Percentiles rank a stretch among this genome's conserved stretches.
Conservation (phyloP, 192 early-diverging fungal genomes). For the Linnemannia exigua region DNA sequence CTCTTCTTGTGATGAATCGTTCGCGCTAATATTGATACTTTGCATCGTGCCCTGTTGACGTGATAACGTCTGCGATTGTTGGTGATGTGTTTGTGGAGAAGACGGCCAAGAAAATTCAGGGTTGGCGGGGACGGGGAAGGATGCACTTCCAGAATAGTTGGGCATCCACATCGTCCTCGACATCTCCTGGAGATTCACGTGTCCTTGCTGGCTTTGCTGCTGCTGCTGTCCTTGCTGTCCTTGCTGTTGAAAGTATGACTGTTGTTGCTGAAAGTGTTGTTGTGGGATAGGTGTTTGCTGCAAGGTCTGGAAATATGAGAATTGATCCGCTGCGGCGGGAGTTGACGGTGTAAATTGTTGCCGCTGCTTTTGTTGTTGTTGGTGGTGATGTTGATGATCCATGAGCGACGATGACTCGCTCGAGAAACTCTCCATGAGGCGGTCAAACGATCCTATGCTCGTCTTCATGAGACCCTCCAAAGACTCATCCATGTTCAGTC, state of each 20-base stretch:
- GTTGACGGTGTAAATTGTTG: slow-evolving; percentile 1
- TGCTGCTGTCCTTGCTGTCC: slow-evolving; percentile 13
- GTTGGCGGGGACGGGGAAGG: slow-evolving; percentile 25
- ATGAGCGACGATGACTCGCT: not conserved
- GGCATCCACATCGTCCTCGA: slow-evolving; percentile 38
- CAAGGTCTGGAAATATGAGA: slow-evolving; percentile 13
- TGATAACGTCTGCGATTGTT: not conserved
- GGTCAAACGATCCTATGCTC: slow-evolving; percentile 29
- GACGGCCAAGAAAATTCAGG: slow-evolving; percentile 7
- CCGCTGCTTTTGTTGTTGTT: not conserved
- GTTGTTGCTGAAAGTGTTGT: slow-evolving; percentile 2
- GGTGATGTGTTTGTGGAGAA: not conserved
- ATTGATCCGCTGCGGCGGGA: not conserved
- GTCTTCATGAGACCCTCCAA: slow-evolving; percentile 41
- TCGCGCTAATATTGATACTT: slow-evolving; percentile 47
- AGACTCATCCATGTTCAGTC: slow-evolving; percentile 29
- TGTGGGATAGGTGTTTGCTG: not conserved
- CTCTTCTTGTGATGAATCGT: slow-evolving; percentile 29
- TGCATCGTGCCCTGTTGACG: slow-evolving; percentile 14
- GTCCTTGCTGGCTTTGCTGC: slow-evolving; percentile 14
- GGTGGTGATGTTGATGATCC: slow-evolving; percentile 4
- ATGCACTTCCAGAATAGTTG: slow-evolving; percentile 14
- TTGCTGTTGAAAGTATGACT: slow-evolving; percentile 19
- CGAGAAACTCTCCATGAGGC: not conserved
- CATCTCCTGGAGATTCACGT: slow-evolving; percentile 6